Conservation (phyloP, 139 green algal genomes). For the Chlorella sorokiniana region DNA sequence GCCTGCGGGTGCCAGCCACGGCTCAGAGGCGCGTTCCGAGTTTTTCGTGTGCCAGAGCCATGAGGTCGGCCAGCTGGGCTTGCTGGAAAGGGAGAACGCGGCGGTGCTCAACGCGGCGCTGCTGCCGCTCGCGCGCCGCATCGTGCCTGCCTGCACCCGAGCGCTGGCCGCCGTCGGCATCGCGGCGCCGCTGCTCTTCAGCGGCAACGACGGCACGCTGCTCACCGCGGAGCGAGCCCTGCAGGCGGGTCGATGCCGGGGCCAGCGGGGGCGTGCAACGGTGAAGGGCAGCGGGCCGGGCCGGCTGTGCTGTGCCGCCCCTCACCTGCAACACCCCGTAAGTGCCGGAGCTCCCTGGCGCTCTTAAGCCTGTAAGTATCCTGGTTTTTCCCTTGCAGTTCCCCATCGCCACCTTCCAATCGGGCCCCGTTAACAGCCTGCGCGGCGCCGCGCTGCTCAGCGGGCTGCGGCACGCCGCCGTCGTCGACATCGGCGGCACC, state of each 20-base stretch:
- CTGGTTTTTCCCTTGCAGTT: conserved; percentile 2
- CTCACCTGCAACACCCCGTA: background rate
- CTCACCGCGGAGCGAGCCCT: conserved; percentile 24
- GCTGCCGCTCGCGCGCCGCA: conserved; percentile 39
- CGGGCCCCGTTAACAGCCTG: conserved; percentile 53
- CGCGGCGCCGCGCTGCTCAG: conserved; percentile 43
- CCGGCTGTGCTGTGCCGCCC: no score
- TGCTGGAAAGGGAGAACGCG: conserved; percentile 51
- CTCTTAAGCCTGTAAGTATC: no score
- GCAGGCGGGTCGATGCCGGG: background rate
- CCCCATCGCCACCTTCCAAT: conserved; percentile 46
- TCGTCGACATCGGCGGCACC: conserved; percentile 57
- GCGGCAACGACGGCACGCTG: conserved; percentile 46
- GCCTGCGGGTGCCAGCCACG: background rate
- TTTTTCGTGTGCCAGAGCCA: conserved; percentile 22
- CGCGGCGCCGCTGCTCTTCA: conserved; percentile 32
- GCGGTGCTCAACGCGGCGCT: conserved; percentile 47
- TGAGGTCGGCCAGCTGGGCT: conserved; percentile 43
- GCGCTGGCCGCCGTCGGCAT: conserved; percentile 37
- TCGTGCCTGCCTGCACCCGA: conserved; percentile 26
- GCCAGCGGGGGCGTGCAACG: background rate
- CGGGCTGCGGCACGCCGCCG: conserved; percentile 36
- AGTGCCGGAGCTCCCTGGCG: background rate
- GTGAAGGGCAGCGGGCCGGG: no score
- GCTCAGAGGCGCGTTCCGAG: no score